Conservation (phyloP, 2,329 filamentous ascomycete genomes). For the Emericellopsis atlantica region DNA sequence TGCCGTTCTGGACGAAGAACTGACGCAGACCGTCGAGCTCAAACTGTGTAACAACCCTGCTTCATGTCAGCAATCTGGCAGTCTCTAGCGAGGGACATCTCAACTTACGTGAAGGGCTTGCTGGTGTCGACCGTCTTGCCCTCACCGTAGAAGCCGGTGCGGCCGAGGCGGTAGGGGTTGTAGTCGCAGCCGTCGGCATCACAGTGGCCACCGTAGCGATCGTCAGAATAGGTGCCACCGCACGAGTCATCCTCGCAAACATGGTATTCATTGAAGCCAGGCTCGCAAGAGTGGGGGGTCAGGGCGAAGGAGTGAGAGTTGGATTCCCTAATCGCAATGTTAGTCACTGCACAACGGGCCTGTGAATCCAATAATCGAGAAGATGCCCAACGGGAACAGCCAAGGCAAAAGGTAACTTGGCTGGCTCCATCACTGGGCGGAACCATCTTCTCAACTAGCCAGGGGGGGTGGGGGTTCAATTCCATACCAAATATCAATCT, state of each 20-base stretch:
- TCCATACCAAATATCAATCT: slow-evolving; percentile 10
- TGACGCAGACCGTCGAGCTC: slow-evolving; percentile 34
- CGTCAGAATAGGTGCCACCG: slow-evolving; percentile 32
- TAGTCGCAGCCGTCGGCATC: slow-evolving; percentile 56
- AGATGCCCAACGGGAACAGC: too few relatives aligned
- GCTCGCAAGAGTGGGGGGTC: slow-evolving; percentile 10
- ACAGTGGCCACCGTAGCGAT: slow-evolving; percentile 44
- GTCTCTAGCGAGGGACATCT: too few relatives aligned
- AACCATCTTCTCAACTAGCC: too few relatives aligned
- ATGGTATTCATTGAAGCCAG: slow-evolving; percentile 19
- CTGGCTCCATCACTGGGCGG: too few relatives aligned
- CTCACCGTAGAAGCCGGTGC: slow-evolving; percentile 45
- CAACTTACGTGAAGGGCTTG: slow-evolving; percentile 30
- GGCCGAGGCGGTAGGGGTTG: slow-evolving; percentile 52
- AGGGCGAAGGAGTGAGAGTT: slow-evolving; percentile 10
- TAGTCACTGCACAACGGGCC: too few relatives aligned
- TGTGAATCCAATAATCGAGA: too few relatives aligned
- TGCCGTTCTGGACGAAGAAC: slow-evolving; percentile 47
- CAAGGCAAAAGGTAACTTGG: too few relatives aligned
- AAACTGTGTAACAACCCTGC: slow-evolving; percentile 47
- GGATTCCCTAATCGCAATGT: slow-evolving; percentile 6
- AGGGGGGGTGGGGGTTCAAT: too few relatives aligned
- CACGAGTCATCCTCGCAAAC: slow-evolving; percentile 21
- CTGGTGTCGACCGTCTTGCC: slow-evolving; percentile 46
- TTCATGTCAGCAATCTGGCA: too few relatives aligned